Conservation (phyloP, 805 yeast species). For the Candida suzukii region DNA sequence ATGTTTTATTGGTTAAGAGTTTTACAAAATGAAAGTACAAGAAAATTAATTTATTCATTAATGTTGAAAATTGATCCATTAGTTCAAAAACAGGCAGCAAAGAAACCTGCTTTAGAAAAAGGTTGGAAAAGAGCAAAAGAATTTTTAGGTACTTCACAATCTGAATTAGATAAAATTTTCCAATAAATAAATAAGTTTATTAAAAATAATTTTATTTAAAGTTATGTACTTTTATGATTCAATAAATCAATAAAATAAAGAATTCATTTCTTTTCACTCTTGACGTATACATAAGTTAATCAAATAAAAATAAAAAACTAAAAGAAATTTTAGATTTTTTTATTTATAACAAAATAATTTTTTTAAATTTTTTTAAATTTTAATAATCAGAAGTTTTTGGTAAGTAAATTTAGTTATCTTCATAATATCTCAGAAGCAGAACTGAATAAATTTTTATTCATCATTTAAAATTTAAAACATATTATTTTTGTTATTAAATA, state of each 20-base stretch:
- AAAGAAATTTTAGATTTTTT: too few relatives aligned
- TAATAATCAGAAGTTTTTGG: neutral
- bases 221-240: too few relatives aligned
- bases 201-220: too few relatives aligned
- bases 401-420: constrained; percentile 60
- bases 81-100: constrained; percentile 26
- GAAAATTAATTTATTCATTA: constrained; percentile 33
- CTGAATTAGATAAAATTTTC: constrained; percentile 19
- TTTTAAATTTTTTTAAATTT: too few relatives aligned
- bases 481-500: neutral
- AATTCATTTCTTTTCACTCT: too few relatives aligned
- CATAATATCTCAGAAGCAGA: constrained; percentile 91
- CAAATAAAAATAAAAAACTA: too few relatives aligned
- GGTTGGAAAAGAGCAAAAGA: constrained; percentile 33
- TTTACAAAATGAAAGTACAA: constrained; percentile 44
- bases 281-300: too few relatives aligned
- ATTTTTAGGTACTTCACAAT: constrained; percentile 34
- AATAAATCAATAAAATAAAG: too few relatives aligned
- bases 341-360: too few relatives aligned
- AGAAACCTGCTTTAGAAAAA: constrained; percentile 36
- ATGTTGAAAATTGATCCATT: constrained; percentile 36
- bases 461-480: too few relatives aligned
- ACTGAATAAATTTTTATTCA: constrained; percentile 49
- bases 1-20: constrained; percentile 67
- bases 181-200: neutral